Conservation (phyloP, 78 protist species). For the Dictyostelium capitatum region DNA sequence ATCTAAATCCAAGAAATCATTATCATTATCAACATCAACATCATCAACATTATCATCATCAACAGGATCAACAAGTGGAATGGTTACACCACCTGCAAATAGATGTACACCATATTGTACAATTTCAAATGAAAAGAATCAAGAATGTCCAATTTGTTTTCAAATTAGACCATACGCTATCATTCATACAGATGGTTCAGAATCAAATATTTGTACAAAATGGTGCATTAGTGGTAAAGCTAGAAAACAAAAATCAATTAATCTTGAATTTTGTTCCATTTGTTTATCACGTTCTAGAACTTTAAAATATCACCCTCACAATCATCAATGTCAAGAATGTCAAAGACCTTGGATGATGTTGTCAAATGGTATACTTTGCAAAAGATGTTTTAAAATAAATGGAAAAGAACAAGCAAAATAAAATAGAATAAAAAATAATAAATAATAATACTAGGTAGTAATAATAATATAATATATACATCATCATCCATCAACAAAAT, state of each 20-base stretch:
- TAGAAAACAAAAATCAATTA: not conserved
- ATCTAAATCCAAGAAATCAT: not conserved
- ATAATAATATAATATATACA: too few relatives aligned
- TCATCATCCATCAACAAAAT: too few relatives aligned
- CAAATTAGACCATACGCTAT: constrained; percentile 33
- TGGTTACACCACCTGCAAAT: not conserved
- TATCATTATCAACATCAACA: not conserved
- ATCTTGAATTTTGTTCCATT: constrained; percentile 35
- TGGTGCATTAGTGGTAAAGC: constrained; percentile 17
- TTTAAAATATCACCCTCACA: constrained; percentile 12
- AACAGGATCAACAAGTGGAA: not conserved
- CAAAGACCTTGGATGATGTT: constrained; percentile 49
- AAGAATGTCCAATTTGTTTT: not conserved
- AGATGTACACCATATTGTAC: constrained; percentile 34
- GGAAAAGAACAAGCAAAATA: not conserved
- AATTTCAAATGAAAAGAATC: not conserved
- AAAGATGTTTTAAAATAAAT: constrained; percentile 12
- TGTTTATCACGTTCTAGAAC: constrained; percentile 12
- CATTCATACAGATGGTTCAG: not conserved
- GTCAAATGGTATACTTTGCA: not conserved
- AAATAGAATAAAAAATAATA: not conserved
- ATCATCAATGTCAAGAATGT: constrained; percentile 31
- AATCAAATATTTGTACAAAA: not conserved
- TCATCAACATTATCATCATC: not conserved
- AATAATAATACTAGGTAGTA: too few relatives aligned